Evolutionary conservation across 306 rosid species (phyloP).

Genomic region (Benincasa hispida): DNA sequence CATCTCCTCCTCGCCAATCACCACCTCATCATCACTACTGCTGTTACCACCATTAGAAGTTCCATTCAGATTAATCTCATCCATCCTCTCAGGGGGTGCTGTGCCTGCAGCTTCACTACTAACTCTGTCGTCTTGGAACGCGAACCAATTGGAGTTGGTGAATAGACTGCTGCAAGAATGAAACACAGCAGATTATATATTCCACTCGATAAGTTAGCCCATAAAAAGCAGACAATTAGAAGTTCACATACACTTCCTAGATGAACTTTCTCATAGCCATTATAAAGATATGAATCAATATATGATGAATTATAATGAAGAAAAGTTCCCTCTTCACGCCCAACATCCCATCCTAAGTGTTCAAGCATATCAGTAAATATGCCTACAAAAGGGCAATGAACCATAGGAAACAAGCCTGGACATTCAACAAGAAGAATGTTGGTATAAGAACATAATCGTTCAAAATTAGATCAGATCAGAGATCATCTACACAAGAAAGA

Average conservation of each 20-base stretch:
- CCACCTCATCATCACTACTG: slow-evolving; percentile 90
- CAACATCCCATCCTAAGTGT: slow-evolving; percentile 1
- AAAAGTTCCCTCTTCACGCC: slow-evolving; percentile 1
- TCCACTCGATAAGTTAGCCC: background rate
- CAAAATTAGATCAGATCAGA: background rate
- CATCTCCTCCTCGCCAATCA: slow-evolving; percentile 75
- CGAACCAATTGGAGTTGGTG: slow-evolving; percentile 98
- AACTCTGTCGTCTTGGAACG: slow-evolving; percentile 82
- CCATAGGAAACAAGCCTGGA: background rate
- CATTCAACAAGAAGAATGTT: background rate
- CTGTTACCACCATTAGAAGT: slow-evolving; percentile 57
- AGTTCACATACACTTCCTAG: slow-evolving; percentile 6
- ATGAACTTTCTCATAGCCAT: slow-evolving; percentile 1
- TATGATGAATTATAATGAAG: background rate
- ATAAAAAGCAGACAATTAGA: background rate
- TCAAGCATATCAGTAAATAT: slow-evolving; percentile 1
- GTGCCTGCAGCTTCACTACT: slow-evolving; percentile 46
- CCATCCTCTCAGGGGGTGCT: slow-evolving; percentile 69
- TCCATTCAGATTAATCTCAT: slow-evolving; percentile 74
- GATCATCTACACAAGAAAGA: background rate
- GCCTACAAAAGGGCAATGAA: background rate
- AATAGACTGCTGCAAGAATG: slow-evolving; percentile 60
- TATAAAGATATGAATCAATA: slow-evolving; percentile 1
- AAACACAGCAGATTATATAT: background rate
- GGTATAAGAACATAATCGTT: background rate